Evolutionary conservation across 352 stramenopile genomes (phyloP), one percentile per base, ranked within the genome.

Genomic region (Pythium rishiriense): DNA sequence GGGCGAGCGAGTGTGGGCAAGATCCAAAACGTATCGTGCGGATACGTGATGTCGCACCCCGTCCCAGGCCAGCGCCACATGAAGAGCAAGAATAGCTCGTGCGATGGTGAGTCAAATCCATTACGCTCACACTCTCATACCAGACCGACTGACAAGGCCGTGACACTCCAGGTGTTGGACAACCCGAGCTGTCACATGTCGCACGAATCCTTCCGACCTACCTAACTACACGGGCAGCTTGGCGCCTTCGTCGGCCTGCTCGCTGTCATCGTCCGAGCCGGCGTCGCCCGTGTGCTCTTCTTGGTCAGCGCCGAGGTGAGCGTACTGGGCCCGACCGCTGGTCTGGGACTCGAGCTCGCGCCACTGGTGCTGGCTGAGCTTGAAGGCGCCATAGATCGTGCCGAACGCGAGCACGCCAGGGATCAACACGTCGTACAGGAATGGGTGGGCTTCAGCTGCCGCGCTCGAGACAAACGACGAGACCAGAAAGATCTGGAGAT

Each of bases 401-500:
- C 59, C 29, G 2, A 76, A 49, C 14, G 61, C 62, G 17, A 73
- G 54, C 1, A 78, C 53, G 2, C 51, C 62, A 0, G 78, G 78
- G n/a, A 84, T 17, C 7, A 84, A 55, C n/a, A 79, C 17, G 0
- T 66, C 69, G 17, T 81, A 81, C 9, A 70, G n/a, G 2, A 75
- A 63, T 12, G 75, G 75, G 50, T 85, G 60, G 5, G 58, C 49
- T 1, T 59, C 58, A 24, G 71, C 54, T 46, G 75, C 69, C 21
- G 77, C 64, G 7, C 75, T 46, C 3, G 79, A 78, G 17, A 85
- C 58, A 10, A 81, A 41, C 19, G 72, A 68, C 47, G 79, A 75
- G 1, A 86, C 29, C 11, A 88, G 33, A 48, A 93, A 87, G 5
- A 84, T 62, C 43, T 90, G 78, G 7, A 83, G 46, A 49, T 90